A percentile compares a stretch with the other conserved stretches of the same genome.
These are phyloP conservation scores for Carex kokanica DNA, from an alignment of 176 grass and related monocot genomes.

Conservation along the genomic window DNA sequence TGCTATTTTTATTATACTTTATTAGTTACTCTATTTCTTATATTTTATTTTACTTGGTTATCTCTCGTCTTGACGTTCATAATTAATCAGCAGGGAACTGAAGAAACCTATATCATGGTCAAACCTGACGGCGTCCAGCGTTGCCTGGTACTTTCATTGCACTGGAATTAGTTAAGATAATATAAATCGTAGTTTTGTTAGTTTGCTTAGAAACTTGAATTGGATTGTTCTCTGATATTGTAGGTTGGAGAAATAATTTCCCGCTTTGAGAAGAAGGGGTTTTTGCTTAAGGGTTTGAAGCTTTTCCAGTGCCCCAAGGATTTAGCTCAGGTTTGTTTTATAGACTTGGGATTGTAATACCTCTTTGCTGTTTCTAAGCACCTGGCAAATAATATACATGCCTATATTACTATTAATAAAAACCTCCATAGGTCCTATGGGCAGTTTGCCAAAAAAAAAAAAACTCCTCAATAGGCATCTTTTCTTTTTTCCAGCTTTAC, in stretches of 20 bases:
- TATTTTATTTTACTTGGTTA: not conserved
- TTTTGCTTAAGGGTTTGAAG: constrained; percentile 92
- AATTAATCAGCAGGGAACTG: constrained; percentile 37
- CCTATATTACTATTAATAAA: not conserved
- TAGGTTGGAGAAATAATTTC: constrained; percentile 98
- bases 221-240: not conserved
- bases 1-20: not conserved
- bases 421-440: not conserved
- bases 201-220: not conserved
- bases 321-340: constrained; percentile 79
- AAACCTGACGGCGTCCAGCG: constrained; percentile 97
- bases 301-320: constrained; percentile 87
- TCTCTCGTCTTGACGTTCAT: not conserved
- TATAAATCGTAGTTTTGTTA: not conserved
- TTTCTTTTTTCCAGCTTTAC: not conserved
- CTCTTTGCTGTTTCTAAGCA: not conserved
- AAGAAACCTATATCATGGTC: constrained; percentile 93
- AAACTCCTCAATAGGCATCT: not conserved
- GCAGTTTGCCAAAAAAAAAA: too few relatives aligned
- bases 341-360: not conserved
- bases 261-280: constrained; percentile 93
- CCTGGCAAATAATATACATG: not conserved
- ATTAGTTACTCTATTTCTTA: not conserved
- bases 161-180: not conserved
- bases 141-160: constrained; percentile 47